Evolutionary conservation across 192 early-diverging fungal species (phyloP).

Genomic region (Coemansia sp.): DNA sequence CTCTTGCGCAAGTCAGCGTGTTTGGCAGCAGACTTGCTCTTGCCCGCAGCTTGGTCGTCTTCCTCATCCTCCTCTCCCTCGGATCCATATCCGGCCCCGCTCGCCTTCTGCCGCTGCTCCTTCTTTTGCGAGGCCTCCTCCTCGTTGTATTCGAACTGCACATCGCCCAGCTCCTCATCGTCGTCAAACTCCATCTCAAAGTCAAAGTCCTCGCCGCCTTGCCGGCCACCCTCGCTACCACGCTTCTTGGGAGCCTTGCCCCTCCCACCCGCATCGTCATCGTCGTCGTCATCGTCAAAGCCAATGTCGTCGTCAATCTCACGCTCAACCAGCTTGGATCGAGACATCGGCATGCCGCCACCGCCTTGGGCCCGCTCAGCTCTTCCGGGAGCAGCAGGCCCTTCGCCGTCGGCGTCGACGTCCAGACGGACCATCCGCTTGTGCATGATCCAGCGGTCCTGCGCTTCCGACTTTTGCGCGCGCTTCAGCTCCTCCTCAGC

Average conservation of each 20-base stretch:
- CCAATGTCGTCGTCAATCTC: slow-evolving; percentile 52
- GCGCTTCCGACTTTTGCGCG: slow-evolving; percentile 30
- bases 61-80: slow-evolving; percentile 47
- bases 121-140: slow-evolving; percentile 62
- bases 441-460: slow-evolving; percentile 48
- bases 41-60: slow-evolving; percentile 7
- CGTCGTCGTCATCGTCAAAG: slow-evolving; percentile 28
- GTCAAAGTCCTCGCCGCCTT: slow-evolving; percentile 70
- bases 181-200: slow-evolving; percentile 81
- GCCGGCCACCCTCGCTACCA: slow-evolving; percentile 31
- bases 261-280: slow-evolving; percentile 39
- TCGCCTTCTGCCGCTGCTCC: slow-evolving; percentile 40
- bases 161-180: slow-evolving; percentile 72
- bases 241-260: slow-evolving; percentile 29
- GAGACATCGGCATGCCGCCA: not conserved
- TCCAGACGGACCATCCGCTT: slow-evolving; percentile 55
- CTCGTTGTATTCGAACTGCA: slow-evolving; percentile 64
- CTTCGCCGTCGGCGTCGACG: slow-evolving; percentile 32
- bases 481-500: slow-evolving; percentile 68
- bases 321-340: slow-evolving; percentile 47
- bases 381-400: slow-evolving; percentile 1
- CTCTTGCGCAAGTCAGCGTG: slow-evolving; percentile 62
- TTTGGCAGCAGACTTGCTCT: slow-evolving; percentile 40
- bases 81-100: slow-evolving; percentile 11
- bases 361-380: not conserved